Percentiles rank a stretch among this genome's conserved stretches.
phyloP scores from a whole-genome alignment of 495 filamentous ascomycete species.

The Glutinoglossum americanum region DNA sequence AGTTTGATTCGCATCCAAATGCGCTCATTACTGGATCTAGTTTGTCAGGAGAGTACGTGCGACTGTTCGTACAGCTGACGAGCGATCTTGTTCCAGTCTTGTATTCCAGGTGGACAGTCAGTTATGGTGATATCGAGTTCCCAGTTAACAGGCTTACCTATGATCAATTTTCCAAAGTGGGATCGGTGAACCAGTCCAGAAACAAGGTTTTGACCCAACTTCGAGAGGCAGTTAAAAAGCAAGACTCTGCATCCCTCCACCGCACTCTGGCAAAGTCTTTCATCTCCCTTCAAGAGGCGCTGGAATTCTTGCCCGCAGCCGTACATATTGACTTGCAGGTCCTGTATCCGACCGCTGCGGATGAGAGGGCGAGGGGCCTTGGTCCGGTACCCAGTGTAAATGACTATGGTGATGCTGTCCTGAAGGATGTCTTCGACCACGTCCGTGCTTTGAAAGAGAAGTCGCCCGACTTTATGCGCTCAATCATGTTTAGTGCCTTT shows the following conservation, averaged over 20 bases:
- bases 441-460: slow-evolving; percentile 51
- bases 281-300: slow-evolving; percentile 48
- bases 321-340: slow-evolving; percentile 78
- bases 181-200: slow-evolving; percentile 25
- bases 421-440: slow-evolving; percentile 78
- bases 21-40: slow-evolving; percentile 89
- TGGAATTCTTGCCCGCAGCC: slow-evolving; percentile 45
- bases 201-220: slow-evolving; percentile 25
- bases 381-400: slow-evolving; percentile 69
- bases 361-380: slow-evolving; percentile 44
- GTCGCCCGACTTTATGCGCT: slow-evolving; percentile 47
- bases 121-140: slow-evolving; percentile 57
- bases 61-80: slow-evolving; percentile 78
- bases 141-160: slow-evolving; percentile 57
- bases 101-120: slow-evolving; percentile 61
- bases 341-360: slow-evolving; percentile 51
- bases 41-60: slow-evolving; percentile 77
- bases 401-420: slow-evolving; percentile 57
- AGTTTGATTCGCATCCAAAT: slow-evolving; percentile 59
- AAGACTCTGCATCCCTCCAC: slow-evolving; percentile 42
- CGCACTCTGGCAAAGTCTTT: slow-evolving; percentile 50
- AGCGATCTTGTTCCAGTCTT: slow-evolving; percentile 70
- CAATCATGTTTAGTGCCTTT: slow-evolving; percentile 79
- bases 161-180: slow-evolving; percentile 48
- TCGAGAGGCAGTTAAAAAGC: background rate